Evolutionary conservation across 1,139 yeast genomes (phyloP), one percentile per base, ranked within the genome.

Genomic region (Hyphopichia burtonii): DNA sequence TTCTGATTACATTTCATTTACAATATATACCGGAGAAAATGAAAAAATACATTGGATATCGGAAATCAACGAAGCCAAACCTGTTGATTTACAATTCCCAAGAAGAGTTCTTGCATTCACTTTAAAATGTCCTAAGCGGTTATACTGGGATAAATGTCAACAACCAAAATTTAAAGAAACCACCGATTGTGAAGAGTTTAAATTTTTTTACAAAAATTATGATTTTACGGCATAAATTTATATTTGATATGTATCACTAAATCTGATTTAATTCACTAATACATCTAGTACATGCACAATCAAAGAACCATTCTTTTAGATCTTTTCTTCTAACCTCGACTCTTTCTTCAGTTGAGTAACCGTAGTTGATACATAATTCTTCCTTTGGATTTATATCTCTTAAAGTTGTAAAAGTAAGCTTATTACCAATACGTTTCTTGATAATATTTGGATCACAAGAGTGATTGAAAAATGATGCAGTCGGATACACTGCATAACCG

Each of bases 51-150:
- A 48, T 15, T 65, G 54, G 41, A 50, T 64, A 32, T 46, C 68
- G 27, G 53, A 56, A 18, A 50, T 74, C 8, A 55, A 51, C 1
- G 59, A 60, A 19, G 49, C 49, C 5, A 58, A 60, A 36, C 49
- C 58, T 4, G 63, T 86, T 8, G 96, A 87, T 58, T 63, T 86
- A 12, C 95, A 86, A 51, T 86, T 87, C 52, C 94, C 95, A 1
- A 70, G 96, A 56, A 71, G 90, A 52, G 90, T 85, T 1, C 54
- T 86, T 32, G 89, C 95, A 0, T 72, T 70, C 49, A 59, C 83
- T 5, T 58, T 87, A 41, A 75, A 73, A 39, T 64, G 78, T 18
- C 83, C 84, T 1, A 82, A 81, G 46, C 66, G 95, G 49, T 63
- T 78, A 0, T 78, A 78, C 45, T 88, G 96, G 96, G 84, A 82